Evolutionary conservation across 139 green algal genomes (phyloP).

Genomic region (Astrephomene gubernaculifera): DNA sequence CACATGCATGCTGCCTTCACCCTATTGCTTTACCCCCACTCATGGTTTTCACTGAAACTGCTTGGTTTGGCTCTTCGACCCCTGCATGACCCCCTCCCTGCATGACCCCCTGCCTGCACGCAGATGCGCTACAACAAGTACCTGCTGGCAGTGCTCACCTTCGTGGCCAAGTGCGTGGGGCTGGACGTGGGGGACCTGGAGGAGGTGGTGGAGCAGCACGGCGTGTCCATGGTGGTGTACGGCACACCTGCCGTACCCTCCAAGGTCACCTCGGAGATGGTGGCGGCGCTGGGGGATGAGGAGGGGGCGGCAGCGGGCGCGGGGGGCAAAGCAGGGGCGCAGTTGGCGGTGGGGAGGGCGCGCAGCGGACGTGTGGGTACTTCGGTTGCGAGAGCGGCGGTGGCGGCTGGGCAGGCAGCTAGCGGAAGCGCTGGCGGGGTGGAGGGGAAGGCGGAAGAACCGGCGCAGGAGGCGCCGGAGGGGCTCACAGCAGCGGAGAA

Average conservation of each 20-base stretch:
- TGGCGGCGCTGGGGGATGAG: conserved; percentile 17
- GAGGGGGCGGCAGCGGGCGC: not conserved
- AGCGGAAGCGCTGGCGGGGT: not conserved
- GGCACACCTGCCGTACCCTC: conserved; percentile 14
- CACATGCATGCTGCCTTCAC: no score
- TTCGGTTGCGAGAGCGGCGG: not conserved
- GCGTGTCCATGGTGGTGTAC: conserved; percentile 56
- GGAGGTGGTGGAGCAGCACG: conserved; percentile 46
- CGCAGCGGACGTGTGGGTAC: not conserved
- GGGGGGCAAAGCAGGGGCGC: not conserved
- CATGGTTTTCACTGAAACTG: no score
- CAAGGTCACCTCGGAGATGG: conserved; percentile 13
- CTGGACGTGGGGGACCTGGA: conserved; percentile 55
- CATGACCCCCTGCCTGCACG: no score
- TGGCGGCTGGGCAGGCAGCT: not conserved
- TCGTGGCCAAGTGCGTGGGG: conserved; percentile 68
- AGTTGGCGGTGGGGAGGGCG: not conserved
- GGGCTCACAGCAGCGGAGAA: not conserved
- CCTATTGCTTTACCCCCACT: no score
- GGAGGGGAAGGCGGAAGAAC: not conserved
- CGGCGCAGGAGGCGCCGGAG: not conserved
- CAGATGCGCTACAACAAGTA: conserved; percentile 64
- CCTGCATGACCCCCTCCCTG: no score
- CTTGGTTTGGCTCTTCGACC: no score
- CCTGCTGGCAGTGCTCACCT: conserved; percentile 64